A percentile compares a stretch with the other conserved stretches of the same genome.
These are phyloP conservation scores for Laguncularia racemosa DNA, from an alignment of 345 rosid genomes.

Conservation along the genomic window DNA sequence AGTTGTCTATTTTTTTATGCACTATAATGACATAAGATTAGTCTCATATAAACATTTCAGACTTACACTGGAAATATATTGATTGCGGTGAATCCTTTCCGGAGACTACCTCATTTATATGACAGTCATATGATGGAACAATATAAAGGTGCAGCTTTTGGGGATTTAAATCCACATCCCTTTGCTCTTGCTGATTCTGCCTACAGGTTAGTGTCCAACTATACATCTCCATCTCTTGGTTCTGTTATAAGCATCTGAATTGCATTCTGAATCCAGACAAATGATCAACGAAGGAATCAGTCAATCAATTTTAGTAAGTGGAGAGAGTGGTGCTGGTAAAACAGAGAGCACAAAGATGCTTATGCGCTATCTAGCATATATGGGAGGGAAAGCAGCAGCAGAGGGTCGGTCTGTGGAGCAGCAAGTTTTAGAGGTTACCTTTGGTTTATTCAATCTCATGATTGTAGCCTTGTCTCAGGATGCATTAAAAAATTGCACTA, in stretches of 20 bases:
- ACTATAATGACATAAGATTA: slow-evolving; percentile 6
- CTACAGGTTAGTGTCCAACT: slow-evolving; percentile 53
- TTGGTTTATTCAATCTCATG: neutral
- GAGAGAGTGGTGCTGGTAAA: slow-evolving; percentile 99
- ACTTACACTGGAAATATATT: slow-evolving; percentile 97
- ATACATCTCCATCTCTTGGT: slow-evolving; percentile 5
- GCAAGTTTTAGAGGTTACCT: slow-evolving; percentile 84
- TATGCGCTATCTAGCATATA: slow-evolving; percentile 85
- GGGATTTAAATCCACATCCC: slow-evolving; percentile 91
- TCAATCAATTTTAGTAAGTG: slow-evolving; percentile 92
- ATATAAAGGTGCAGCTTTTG: slow-evolving; percentile 78
- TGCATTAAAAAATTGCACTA: too few species aligned
- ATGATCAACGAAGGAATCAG: slow-evolving; percentile 89
- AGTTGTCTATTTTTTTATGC: too few species aligned
- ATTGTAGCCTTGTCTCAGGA: neutral
- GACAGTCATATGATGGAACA: slow-evolving; percentile 74
- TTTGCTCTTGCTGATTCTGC: slow-evolving; percentile 97
- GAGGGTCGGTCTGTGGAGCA: slow-evolving; percentile 92
- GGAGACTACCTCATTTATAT: slow-evolving; percentile 77
- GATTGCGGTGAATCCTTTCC: slow-evolving; percentile 95
- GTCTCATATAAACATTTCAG: slow-evolving; percentile 32
- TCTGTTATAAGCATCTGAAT: slow-evolving; percentile 10
- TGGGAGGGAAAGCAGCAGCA: slow-evolving; percentile 81
- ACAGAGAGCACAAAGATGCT: slow-evolving; percentile 98
- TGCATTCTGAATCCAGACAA: slow-evolving; percentile 36